phyloP scores from a whole-genome alignment of 176 grass and related monocot species.

The Avena atlantica region DNA sequence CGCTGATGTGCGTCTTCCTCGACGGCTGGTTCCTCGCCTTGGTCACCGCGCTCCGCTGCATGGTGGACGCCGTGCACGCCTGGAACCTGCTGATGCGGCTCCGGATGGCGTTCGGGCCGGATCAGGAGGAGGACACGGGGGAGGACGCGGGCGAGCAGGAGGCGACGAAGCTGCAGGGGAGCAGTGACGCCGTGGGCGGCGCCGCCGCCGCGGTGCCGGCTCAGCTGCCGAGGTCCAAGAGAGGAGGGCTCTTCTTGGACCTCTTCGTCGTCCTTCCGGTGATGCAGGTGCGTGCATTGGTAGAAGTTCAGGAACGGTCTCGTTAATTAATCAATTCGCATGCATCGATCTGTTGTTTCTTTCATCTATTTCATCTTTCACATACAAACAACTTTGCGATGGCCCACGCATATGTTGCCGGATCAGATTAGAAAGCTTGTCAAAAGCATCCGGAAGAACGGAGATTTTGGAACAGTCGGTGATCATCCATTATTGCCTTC shows the following conservation, averaged over 20 bases:
- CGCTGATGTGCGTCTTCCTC: slow-evolving; percentile 85
- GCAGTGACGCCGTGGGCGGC: neutral
- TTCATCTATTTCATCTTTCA: neutral
- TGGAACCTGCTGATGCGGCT: slow-evolving; percentile 41
- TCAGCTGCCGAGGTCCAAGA: neutral
- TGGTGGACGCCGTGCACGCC: slow-evolving; percentile 68
- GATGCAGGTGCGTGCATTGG: slow-evolving; percentile 48
- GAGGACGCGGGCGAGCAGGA: neutral
- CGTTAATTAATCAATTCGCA: neutral
- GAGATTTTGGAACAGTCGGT: neutral
- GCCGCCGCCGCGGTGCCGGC: neutral
- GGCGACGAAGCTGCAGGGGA: slow-evolving; percentile 15
- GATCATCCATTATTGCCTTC: neutral
- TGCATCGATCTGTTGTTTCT: neutral
- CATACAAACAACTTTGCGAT: neutral
- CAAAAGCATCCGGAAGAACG: neutral
- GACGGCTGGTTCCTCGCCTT: slow-evolving; percentile 76
- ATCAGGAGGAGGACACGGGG: neutral
- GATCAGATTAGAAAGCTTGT: neutral
- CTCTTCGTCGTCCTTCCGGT: slow-evolving; percentile 51
- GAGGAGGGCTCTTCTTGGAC: slow-evolving; percentile 40
- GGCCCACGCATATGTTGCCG: neutral
- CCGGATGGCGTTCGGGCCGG: neutral
- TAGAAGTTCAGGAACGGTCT: neutral
- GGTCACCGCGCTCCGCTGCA: slow-evolving; percentile 80